Percentiles rank a stretch among this genome's conserved stretches.
These are phyloP conservation scores for Chloranthus sessilifolius DNA, from an alignment of 164 flowering plant genomes.

Conservation along the genomic window DNA sequence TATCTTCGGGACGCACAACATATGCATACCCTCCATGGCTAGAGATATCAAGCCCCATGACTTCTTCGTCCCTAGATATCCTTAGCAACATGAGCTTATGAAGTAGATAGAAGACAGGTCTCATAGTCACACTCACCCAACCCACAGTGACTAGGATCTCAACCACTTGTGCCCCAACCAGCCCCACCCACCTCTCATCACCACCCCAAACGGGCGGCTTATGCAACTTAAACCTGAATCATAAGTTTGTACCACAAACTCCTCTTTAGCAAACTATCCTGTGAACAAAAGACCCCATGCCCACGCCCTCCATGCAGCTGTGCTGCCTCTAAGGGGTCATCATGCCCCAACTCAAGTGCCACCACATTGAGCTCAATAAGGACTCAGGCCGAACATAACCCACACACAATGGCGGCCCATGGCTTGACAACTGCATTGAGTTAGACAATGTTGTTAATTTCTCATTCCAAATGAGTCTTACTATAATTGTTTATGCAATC, in stretches of 20 bases:
- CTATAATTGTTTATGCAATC: no score
- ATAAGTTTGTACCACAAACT: conserved; percentile 43
- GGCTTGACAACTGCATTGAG: conserved; percentile 77
- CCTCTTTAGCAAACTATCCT: conserved; percentile 58
- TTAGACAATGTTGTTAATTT: no score
- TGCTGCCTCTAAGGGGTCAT: conserved; percentile 71
- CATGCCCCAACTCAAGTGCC: conserved; percentile 41
- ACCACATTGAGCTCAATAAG: conserved; percentile 52
- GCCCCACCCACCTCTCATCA: conserved; percentile 77
- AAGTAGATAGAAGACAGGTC: conserved; percentile 52
- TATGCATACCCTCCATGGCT: conserved; percentile 76
- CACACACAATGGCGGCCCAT: conserved; percentile 72
- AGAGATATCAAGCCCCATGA: conserved; percentile 68
- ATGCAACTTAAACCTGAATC: conserved; percentile 24
- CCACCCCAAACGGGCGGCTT: conserved; percentile 47
- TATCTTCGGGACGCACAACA: conserved; percentile 27
- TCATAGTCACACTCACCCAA: conserved; percentile 81
- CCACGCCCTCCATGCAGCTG: conserved; percentile 81
- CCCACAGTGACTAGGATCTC: conserved; percentile 43
- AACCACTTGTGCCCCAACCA: conserved; percentile 52
- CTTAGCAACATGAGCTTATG: conserved; percentile 45
- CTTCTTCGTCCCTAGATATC: conserved; percentile 51
- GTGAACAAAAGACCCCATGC: conserved; percentile 74
- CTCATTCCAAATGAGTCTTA: no score
- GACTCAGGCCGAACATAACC: conserved; percentile 54